These are phyloP conservation scores for Sutorius eximius DNA, from an alignment of 1,284 basidiomycete genomes.

Conservation along the genomic window DNA sequence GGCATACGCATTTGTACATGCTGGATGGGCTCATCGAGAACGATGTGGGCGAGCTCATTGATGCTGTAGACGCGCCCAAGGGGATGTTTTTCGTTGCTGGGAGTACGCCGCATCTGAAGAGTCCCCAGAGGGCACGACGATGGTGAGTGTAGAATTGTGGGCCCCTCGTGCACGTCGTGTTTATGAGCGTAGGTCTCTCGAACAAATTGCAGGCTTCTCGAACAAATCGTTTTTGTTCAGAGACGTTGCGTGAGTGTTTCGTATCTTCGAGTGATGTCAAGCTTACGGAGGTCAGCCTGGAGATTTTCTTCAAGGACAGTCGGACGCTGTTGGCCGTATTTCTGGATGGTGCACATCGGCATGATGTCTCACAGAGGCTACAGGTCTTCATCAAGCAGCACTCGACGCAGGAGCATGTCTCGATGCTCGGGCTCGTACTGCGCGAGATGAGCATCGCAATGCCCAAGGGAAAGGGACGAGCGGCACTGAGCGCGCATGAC, in stretches of 20 bases:
- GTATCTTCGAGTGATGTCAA: neutral
- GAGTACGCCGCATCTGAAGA: slow-evolving; percentile 76
- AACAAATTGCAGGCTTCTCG: slow-evolving; percentile 75
- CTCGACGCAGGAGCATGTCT: slow-evolving; percentile 27
- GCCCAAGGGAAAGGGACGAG: slow-evolving; percentile 39
- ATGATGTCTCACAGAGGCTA: slow-evolving; percentile 66
- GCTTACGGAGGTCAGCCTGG: slow-evolving; percentile 51
- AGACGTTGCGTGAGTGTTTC: slow-evolving; percentile 74
- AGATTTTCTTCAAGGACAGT: slow-evolving; percentile 88
- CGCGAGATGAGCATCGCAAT: slow-evolving; percentile 33
- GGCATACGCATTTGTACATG: slow-evolving; percentile 84
- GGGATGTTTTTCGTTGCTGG: slow-evolving; percentile 84
- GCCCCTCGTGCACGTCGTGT: slow-evolving; percentile 25
- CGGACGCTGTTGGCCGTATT: slow-evolving; percentile 82
- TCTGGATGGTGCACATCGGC: slow-evolving; percentile 64
- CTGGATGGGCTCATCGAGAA: slow-evolving; percentile 91
- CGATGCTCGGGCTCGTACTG: slow-evolving; percentile 25
- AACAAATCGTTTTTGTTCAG: slow-evolving; percentile 87
- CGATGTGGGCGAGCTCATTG: slow-evolving; percentile 85
- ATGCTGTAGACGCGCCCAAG: slow-evolving; percentile 83
- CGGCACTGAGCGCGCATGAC: slow-evolving; percentile 39
- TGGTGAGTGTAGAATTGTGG: slow-evolving; percentile 52
- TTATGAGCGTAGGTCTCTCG: slow-evolving; percentile 62
- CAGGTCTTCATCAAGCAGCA: slow-evolving; percentile 43
- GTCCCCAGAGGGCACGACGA: slow-evolving; percentile 72